These are phyloP conservation scores for Aechmea fasciata DNA, from an alignment of 176 grass and related monocot genomes.

Conservation along the genomic window DNA sequence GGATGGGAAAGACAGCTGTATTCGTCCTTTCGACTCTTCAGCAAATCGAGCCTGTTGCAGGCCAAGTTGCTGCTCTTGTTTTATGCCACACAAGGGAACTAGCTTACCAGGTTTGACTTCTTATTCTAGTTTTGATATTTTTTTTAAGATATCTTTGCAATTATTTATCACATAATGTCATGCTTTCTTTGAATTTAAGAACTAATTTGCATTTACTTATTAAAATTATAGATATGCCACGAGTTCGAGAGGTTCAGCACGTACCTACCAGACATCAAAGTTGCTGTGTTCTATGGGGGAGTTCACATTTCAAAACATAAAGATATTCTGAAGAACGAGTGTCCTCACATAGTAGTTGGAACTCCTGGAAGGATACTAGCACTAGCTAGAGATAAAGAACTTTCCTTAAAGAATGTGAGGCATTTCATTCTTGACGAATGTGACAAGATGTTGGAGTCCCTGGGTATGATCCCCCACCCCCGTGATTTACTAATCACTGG, in stretches of 20 bases:
- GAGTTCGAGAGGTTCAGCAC: constrained; percentile 99
- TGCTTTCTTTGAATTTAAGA: background rate
- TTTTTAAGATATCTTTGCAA: background rate
- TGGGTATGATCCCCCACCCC: constrained; percentile 42
- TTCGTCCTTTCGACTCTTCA: constrained; percentile 94
- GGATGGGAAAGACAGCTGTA: constrained; percentile 98
- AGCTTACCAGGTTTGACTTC: constrained; percentile 72
- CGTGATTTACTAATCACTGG: background rate
- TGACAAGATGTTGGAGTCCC: constrained; percentile 96
- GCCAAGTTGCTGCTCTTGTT: constrained; percentile 85
- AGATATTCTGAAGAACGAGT: constrained; percentile 96
- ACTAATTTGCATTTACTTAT: background rate
- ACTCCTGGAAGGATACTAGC: constrained; percentile 51
- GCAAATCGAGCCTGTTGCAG: constrained; percentile 82
- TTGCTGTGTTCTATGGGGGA: constrained; percentile 97
- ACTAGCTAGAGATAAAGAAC: constrained; percentile 80
- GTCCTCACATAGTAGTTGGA: constrained; percentile 93
- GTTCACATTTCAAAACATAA: constrained; percentile 92
- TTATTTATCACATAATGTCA: background rate
- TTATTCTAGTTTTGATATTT: background rate
- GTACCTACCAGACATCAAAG: constrained; percentile 74
- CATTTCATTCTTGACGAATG: constrained; percentile 99
- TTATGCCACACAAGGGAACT: constrained; percentile 90
- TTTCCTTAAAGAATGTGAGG: constrained; percentile 96
- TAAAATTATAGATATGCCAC: constrained; percentile 60